phyloP scores from a whole-genome alignment of 176 grass and related monocot genomes.

The Aegilops tauschii region DNA sequence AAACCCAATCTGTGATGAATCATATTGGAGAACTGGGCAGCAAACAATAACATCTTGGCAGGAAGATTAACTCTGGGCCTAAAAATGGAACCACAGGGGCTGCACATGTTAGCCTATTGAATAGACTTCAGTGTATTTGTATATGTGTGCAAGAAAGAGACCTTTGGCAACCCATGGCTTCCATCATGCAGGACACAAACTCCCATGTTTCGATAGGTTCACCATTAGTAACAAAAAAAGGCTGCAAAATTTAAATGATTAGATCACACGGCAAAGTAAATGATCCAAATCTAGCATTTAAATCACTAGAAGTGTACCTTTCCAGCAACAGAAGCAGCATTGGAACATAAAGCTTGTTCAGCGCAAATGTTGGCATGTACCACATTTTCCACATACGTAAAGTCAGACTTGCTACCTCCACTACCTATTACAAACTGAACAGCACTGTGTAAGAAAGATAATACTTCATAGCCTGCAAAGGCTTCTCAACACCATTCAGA shows the following conservation, averaged over 20 bases:
- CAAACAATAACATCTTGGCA: constrained; percentile 46
- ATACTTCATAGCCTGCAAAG: constrained; percentile 9
- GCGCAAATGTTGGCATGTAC: constrained; percentile 64
- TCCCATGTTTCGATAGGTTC: constrained; percentile 79
- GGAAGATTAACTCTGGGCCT: constrained; percentile 82
- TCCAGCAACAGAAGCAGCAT: constrained; percentile 51
- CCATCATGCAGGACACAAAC: constrained; percentile 79
- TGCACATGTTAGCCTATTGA: constrained; percentile 32
- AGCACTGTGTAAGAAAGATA: constrained; percentile 24
- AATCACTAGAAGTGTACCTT: constrained; percentile 51
- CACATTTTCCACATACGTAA: constrained; percentile 78
- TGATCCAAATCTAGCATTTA: not conserved
- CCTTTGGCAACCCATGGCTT: constrained; percentile 82
- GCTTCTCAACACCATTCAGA: constrained; percentile 10
- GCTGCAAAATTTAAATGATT: constrained; percentile 39
- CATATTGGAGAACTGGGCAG: constrained; percentile 39
- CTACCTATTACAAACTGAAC: constrained; percentile 71
- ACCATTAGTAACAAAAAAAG: constrained; percentile 88
- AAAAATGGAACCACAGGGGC: constrained; percentile 42
- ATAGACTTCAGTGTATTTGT: not conserved
- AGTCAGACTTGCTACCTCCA: constrained; percentile 62
- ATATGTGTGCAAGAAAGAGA: constrained; percentile 4
- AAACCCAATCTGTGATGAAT: constrained; percentile 47
- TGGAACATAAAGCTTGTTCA: constrained; percentile 54
- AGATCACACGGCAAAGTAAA: constrained; percentile 18